phyloP scores from a whole-genome alignment of 225 moss, liverwort and hornwort species.

The Pleurozium schreberi region DNA sequence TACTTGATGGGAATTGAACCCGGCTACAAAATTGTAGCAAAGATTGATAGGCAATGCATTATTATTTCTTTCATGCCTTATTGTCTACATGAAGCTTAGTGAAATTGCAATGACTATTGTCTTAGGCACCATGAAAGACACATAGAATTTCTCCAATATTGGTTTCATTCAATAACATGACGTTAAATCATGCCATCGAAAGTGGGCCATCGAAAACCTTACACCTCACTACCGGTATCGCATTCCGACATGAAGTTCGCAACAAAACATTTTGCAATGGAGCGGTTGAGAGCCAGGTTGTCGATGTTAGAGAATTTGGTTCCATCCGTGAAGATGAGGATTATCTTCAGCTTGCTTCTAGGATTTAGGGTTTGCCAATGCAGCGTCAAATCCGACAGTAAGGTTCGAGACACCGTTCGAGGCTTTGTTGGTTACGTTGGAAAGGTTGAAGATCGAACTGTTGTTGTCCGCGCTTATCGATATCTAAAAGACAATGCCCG shows the following conservation, averaged over 20 bases:
- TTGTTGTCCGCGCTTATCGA: background rate
- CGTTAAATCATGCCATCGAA: no score
- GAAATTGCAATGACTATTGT: no score
- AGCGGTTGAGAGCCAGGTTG: background rate
- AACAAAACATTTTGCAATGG: background rate
- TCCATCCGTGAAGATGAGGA: constrained; percentile 32
- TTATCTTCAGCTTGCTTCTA: constrained; percentile 11
- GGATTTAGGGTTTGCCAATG: background rate
- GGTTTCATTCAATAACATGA: no score
- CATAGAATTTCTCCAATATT: no score
- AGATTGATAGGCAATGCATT: no score
- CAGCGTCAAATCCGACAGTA: constrained; percentile 1
- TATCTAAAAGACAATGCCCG: background rate
- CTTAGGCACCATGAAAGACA: no score
- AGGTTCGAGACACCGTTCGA: constrained; percentile 11
- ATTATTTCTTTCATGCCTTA: no score
- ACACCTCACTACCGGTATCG: background rate
- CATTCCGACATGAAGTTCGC: background rate
- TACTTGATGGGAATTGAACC: no score
- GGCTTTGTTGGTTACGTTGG: background rate
- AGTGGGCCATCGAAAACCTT: no score
- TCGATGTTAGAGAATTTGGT: background rate
- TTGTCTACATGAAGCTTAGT: no score
- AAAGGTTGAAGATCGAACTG: background rate
- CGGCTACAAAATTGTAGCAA: no score